phyloP scores from a whole-genome alignment of 2,329 filamentous ascomycete species.

The Trichoderma breve region DNA sequence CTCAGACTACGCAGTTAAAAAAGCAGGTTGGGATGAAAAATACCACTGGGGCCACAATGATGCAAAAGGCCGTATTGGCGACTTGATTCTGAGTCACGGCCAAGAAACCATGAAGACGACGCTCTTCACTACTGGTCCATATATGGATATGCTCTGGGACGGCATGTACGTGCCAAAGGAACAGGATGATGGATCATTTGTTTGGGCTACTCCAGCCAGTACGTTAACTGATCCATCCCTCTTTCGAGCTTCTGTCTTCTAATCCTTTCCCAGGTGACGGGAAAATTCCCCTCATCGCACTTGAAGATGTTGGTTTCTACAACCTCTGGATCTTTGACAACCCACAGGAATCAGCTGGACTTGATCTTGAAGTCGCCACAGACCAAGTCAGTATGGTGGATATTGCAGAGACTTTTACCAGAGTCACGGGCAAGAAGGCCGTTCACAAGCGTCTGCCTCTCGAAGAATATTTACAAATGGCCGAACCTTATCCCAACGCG shows the following conservation, averaged over 20 bases:
- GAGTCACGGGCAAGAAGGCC: background rate
- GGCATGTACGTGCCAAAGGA: background rate
- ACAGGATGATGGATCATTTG: background rate
- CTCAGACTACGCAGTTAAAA: background rate
- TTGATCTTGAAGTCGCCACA: background rate
- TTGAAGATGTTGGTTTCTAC: background rate
- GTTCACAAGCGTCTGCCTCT: background rate
- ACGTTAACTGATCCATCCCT: background rate
- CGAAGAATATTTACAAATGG: background rate
- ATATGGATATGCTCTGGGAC: background rate
- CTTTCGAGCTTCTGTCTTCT: background rate
- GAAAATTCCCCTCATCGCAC: background rate
- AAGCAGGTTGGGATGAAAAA: background rate
- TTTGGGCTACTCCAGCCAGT: background rate
- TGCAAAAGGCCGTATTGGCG: background rate
- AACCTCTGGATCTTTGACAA: background rate
- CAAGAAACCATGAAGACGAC: background rate
- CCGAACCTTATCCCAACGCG: background rate
- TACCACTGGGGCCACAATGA: background rate
- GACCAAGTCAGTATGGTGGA: background rate
- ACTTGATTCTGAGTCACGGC: background rate
- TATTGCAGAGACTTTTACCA: background rate
- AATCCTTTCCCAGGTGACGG: background rate
- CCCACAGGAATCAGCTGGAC: background rate
- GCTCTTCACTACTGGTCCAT: background rate